Base-by-base conservation (phyloP, 805 yeast species). In the Zygosaccharomyces bailii region DNA sequence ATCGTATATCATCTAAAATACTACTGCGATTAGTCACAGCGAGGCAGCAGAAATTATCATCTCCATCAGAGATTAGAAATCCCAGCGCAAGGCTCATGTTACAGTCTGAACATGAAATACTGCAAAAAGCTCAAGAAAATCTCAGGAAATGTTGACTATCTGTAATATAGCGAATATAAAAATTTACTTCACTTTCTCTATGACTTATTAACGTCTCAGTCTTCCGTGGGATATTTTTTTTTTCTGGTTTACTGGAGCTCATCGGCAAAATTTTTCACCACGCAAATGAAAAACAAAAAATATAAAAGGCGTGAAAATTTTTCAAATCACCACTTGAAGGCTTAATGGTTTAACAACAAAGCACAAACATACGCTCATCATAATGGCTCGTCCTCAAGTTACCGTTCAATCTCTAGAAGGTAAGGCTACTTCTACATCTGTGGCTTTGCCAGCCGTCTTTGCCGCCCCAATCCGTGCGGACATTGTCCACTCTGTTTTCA, bases 381-480 rank as follows among this genome's bases (percentile, higher is more conserved):
- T 77, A 63, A 71, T 71, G 71, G 69, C 85, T 67, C 89, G 96
- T 76, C 98, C 99, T 70, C 95, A 87, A 80, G 98, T 93, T 73
- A 79, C 97, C 67, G 97, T 95, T 69, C 78, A 85, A 76, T 76
- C 95, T 71, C 74, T 81, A 69, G 70, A 80, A 73, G 98, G 98
- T 74, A 86, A 84, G 74, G 80, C 86, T 69, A 75, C 95, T 71
- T 75, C 86, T 63, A 65, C 86, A 65, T 80, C 91, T 66, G 75
- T 90, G 64, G 87, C 96, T 67, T 81, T 93, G 69, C 99, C 99
- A 79, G 95, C 96, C 69, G 97, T 93, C 70, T 93, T 93, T 86
- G 75, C 88, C 76, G 96, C 99, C 71, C 99, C 99, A 75, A 95
- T 93, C 82, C 90, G 99, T 83, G 91, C 96, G 71, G 99, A 93